Base-by-base conservation (phyloP, 2,329 filamentous ascomycete genomes). In the Colletotrichum tropicicola region DNA sequence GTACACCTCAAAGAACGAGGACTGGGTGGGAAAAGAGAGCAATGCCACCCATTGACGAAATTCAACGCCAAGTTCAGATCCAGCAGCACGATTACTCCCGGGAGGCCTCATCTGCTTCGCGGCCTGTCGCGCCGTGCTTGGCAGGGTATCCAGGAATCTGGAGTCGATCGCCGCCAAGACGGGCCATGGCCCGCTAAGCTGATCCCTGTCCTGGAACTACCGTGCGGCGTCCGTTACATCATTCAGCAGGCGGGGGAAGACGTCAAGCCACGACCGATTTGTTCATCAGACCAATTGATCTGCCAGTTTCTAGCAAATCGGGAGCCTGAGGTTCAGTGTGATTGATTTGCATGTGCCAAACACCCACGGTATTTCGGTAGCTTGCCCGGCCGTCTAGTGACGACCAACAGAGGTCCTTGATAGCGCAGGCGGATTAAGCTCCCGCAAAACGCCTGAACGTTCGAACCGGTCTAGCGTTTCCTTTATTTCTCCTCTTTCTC, bases 151-250 rank as follows among this genome's bases (percentile, higher is more conserved):
- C 58, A 62, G 30, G 57, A 65, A 59, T 56, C 57, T 51, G 51
- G 49, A 51, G 58, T 61, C 62, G 58, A 65, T 62, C 62, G 58
- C 35, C 62, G 62, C 58, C 58, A 65, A 65, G 62, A 41, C 58
- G 62, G 62, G 57, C 49, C 44, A 56, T 56, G 49, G 43, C 51
- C 62, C 62, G 62, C 62, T 61, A 62, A 65, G 62, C 62, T 55
- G 23, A 65, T 55, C 62, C 62, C 51, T 65, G 62, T n/a, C 23
- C 41, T 37, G 43, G 57, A 41, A 39, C 17, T 48, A 62, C 58
- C 57, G 57, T 65, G 62, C 57, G 58, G 58, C 58, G 44, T 51
- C 28, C 37, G 49, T 65, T 61, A 65, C 62, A 65, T 65, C 62
- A 65, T 65, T 48, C 43, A 15, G 49, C 44, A 44, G 57, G 51